phyloP scores from a whole-genome alignment of 106 monocot species.

The Iris macrosiphon region DNA sequence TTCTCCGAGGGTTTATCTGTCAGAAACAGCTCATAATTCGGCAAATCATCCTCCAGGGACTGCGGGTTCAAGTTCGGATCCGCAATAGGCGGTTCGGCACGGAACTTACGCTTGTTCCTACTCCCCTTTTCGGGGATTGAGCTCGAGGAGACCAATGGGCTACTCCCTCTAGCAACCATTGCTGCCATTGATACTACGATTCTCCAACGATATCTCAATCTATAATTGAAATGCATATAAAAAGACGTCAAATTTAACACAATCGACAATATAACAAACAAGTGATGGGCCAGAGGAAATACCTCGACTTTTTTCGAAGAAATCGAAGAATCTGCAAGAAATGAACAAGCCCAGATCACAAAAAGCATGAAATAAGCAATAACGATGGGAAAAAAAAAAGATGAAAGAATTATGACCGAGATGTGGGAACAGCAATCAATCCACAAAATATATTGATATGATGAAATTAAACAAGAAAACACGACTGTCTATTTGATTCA shows the following conservation, averaged over 20 bases:
- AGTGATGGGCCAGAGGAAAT: no score
- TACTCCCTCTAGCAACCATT: constrained; percentile 37
- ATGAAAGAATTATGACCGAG: not conserved
- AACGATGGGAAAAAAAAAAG: not conserved
- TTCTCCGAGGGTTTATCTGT: constrained; percentile 24
- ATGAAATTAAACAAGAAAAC: not conserved
- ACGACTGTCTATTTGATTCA: no score
- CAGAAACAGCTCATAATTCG: constrained; percentile 31
- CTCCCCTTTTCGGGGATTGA: constrained; percentile 58
- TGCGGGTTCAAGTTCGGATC: constrained; percentile 26
- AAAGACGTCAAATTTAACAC: no score
- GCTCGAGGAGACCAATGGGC: constrained; percentile 27
- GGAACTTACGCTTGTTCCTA: constrained; percentile 81
- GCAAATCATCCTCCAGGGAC: constrained; percentile 17
- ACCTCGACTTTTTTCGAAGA: no score
- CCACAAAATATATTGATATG: not conserved
- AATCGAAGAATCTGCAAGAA: no score
- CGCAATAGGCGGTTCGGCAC: constrained; percentile 52
- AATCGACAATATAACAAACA: no score
- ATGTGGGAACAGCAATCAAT: not conserved
- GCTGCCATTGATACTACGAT: constrained; percentile 47
- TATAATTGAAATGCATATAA: no score
- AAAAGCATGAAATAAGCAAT: not conserved
- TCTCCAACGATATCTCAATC: no score
- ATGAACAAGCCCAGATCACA: no score